Evolutionary conservation across 192 early-diverging fungal species (phyloP).

Genomic region (Backusella parvicylindrica): DNA sequence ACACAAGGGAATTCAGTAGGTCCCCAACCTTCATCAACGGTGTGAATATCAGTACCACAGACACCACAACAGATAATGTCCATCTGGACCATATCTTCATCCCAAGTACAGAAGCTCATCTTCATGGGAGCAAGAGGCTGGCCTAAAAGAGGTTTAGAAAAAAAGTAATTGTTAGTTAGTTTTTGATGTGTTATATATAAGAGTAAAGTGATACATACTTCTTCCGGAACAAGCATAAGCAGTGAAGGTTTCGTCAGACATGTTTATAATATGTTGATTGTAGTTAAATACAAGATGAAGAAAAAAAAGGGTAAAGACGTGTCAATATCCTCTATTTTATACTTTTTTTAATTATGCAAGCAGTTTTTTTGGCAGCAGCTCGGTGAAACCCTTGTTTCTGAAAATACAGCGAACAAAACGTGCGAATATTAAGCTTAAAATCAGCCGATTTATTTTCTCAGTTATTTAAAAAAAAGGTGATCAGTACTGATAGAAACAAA

Average conservation of each 20-base stretch:
- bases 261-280: not conserved
- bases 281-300: not conserved
- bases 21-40: conserved; percentile 22
- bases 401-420: not conserved
- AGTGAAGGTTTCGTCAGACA: conserved; percentile 14
- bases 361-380: not conserved
- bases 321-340: not conserved
- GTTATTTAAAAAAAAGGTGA: not conserved
- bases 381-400: not conserved
- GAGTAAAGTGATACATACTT: not conserved
- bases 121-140: not conserved
- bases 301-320: not conserved
- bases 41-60: conserved; percentile 48
- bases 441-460: not conserved
- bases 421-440: not conserved
- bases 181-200: not conserved
- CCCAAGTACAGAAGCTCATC: conserved; percentile 2
- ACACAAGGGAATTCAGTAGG: conserved; percentile 27
- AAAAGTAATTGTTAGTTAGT: not conserved
- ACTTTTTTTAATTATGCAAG: not conserved
- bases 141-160: not conserved
- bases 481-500: not conserved
- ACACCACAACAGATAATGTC: conserved; percentile 74
- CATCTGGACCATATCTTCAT: conserved; percentile 64
- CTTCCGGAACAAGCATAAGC: not conserved